Conservation (phyloP, 2,329 filamentous ascomycete species). For the Trichoderma gracile region DNA sequence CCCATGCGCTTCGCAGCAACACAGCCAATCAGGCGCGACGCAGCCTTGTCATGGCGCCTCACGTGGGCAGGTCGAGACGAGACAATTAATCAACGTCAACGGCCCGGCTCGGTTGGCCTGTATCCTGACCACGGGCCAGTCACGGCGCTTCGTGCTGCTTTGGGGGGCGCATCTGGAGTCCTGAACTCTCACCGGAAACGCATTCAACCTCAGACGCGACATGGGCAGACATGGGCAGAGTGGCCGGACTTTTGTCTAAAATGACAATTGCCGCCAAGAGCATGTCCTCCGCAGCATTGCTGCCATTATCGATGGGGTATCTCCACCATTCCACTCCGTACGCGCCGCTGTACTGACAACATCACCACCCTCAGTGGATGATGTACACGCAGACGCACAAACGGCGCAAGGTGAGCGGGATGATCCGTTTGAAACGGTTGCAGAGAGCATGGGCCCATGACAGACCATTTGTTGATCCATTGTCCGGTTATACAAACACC, state of each 20-base stretch:
- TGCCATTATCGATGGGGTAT: neutral
- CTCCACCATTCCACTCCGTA: slow-evolving; percentile 1
- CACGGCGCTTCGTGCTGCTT: slow-evolving; percentile 2
- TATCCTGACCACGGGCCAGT: neutral
- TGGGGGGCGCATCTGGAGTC: neutral
- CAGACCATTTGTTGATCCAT: slow-evolving; percentile 4
- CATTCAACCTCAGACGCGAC: slow-evolving; percentile 12
- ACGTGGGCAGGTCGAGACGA: slow-evolving; percentile 23
- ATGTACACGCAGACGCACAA: neutral
- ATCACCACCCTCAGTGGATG: too few relatives aligned
- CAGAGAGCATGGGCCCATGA: slow-evolving; percentile 12
- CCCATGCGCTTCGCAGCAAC: too few relatives aligned
- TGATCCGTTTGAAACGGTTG: slow-evolving; percentile 23
- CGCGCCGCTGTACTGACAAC: neutral
- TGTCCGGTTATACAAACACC: neutral
- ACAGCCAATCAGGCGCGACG: slow-evolving; percentile 21
- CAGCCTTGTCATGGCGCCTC: slow-evolving; percentile 20
- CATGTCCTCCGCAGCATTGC: slow-evolving; percentile 4
- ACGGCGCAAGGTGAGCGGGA: slow-evolving; percentile 17
- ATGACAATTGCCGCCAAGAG: slow-evolving; percentile 3
- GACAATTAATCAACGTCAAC: slow-evolving; percentile 19
- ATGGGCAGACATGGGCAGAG: neutral
- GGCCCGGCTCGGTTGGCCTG: neutral
- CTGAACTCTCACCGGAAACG: slow-evolving; percentile 7
- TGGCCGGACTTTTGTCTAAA: neutral